Conservation (phyloP, 768 basidiomycete species). For the Cyathus striatus region DNA sequence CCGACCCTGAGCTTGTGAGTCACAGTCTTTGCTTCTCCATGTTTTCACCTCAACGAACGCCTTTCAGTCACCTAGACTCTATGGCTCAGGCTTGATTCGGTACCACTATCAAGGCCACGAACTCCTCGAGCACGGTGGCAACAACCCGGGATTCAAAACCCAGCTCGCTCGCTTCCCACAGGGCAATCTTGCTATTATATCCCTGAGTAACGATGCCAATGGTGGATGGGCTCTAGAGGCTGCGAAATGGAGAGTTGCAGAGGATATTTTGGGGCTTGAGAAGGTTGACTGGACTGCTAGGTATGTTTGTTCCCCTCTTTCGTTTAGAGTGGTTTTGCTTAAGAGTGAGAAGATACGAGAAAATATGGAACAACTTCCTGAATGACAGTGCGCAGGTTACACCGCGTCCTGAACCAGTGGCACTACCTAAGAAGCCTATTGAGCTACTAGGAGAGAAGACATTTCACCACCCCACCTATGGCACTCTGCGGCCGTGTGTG, state of each 20-base stretch:
- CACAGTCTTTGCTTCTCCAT: constrained; percentile 32
- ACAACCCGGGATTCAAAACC: constrained; percentile 28
- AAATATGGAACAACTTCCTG: constrained; percentile 13
- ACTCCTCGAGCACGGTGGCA: constrained; percentile 38
- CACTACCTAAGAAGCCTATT: constrained; percentile 15
- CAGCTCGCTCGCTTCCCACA: constrained; percentile 28
- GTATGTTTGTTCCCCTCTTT: no score
- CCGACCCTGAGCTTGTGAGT: constrained; percentile 33
- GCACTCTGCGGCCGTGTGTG: constrained; percentile 26
- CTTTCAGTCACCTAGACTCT: constrained; percentile 31
- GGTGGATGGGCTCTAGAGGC: constrained; percentile 27
- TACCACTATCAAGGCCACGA: constrained; percentile 35
- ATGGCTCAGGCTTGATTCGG: constrained; percentile 33
- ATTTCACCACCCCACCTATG: constrained; percentile 31
- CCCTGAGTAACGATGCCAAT: constrained; percentile 34
- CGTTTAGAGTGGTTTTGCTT: no score
- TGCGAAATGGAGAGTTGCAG: constrained; percentile 32
- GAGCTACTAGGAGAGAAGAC: constrained; percentile 15
- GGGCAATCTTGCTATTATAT: constrained; percentile 31
- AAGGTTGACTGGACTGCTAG: constrained; percentile 33
- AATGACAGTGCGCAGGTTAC: constrained; percentile 13
- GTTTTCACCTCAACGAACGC: no score
- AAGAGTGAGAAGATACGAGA: constrained; percentile 25
- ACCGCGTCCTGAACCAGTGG: constrained; percentile 18
- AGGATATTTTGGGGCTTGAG: constrained; percentile 26